A percentile compares a stretch with the other conserved stretches of the same genome.
phyloP scores from a whole-genome alignment of 1,284 basidiomycete genomes.

The Sanghuangporus baumii region DNA sequence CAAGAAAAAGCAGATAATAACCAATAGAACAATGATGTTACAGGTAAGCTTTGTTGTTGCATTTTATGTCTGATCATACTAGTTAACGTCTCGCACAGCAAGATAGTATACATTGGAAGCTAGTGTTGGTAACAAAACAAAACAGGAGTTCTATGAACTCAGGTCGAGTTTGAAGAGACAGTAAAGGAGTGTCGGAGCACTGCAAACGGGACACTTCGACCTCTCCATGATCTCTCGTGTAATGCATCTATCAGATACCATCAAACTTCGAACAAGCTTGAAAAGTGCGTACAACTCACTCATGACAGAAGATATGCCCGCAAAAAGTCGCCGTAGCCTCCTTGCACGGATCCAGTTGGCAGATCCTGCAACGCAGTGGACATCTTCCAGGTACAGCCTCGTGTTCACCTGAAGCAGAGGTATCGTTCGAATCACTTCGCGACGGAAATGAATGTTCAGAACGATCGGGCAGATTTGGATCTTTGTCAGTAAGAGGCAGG shows the following conservation, averaged over 20 bases:
- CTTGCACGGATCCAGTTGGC: conserved; percentile 36
- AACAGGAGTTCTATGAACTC: neutral
- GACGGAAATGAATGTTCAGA: neutral
- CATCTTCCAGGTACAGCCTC: neutral
- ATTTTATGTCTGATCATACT: neutral
- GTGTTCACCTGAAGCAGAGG: neutral
- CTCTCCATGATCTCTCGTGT: conserved; percentile 38
- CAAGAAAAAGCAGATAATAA: neutral
- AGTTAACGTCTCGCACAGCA: neutral
- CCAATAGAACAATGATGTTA: neutral
- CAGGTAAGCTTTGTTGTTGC: neutral
- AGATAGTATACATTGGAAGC: neutral
- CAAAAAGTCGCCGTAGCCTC: conserved; percentile 50
- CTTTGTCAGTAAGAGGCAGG: neutral
- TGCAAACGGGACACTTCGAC: conserved; percentile 43
- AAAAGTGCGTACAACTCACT: conserved; percentile 29
- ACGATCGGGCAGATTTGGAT: neutral
- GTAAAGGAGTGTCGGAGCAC: conserved; percentile 42
- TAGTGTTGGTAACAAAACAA: neutral
- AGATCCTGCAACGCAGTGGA: conserved; percentile 39
- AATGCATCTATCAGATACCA: conserved; percentile 37
- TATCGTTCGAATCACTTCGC: neutral
- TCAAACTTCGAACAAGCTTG: neutral
- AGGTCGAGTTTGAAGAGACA: conserved; percentile 39
- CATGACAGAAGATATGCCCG: conserved; percentile 52